Conservation (phyloP, 1,139 yeast genomes). For the Taiozyma sp. region DNA sequence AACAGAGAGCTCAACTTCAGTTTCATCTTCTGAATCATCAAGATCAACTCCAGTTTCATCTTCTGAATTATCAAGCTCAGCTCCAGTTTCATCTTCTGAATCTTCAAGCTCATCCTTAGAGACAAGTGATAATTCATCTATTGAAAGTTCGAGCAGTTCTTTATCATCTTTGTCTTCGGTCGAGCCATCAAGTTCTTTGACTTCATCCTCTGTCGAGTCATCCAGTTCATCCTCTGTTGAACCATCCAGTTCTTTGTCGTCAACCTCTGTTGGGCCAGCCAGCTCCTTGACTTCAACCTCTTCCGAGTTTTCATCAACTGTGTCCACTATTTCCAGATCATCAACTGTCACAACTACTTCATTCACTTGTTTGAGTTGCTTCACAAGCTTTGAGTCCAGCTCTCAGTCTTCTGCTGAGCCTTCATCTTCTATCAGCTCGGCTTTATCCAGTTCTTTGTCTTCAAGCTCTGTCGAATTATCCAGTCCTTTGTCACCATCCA, state of each 20-base stretch:
- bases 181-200: neutral
- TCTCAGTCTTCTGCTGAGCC: neutral
- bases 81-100: neutral
- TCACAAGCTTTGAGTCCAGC: neutral
- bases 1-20: neutral
- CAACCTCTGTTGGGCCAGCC: neutral
- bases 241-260: neutral
- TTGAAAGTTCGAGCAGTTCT: too few relatives aligned
- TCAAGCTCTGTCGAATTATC: neutral
- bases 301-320: neutral
- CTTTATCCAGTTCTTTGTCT: neutral
- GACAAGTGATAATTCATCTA: neutral
- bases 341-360: neutral
- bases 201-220: neutral
- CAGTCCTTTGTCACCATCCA: neutral
- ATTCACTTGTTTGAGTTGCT: neutral
- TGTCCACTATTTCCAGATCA: neutral
- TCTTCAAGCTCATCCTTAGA: neutral
- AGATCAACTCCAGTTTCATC: too few relatives aligned
- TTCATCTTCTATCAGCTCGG: neutral
- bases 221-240: neutral
- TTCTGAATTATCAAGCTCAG: too few relatives aligned
- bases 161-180: too few relatives aligned
- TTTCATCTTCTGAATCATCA: neutral
- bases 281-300: neutral